These are phyloP conservation scores for Dendrobium chrysotoxum DNA, from an alignment of 106 monocot species.

Conservation along the genomic window DNA sequence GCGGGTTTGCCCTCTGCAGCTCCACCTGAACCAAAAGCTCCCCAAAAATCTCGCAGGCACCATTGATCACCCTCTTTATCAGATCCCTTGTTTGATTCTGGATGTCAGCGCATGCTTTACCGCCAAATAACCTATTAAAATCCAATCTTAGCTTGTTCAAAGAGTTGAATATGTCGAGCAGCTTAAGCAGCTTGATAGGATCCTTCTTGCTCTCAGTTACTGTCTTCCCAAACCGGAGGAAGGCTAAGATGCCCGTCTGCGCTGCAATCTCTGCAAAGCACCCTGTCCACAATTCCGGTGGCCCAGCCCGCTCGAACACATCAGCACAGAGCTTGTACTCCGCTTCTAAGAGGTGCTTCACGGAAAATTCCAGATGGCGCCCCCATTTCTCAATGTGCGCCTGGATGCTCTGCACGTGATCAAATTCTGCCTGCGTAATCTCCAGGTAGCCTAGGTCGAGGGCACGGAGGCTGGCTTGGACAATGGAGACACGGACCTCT, in stretches of 20 bases:
- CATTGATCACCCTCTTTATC: slow-evolving; percentile 69
- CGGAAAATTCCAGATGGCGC: slow-evolving; percentile 70
- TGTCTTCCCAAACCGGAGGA: slow-evolving; percentile 58
- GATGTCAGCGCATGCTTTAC: slow-evolving; percentile 64
- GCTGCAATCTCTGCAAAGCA: slow-evolving; percentile 79
- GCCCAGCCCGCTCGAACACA: slow-evolving; percentile 40
- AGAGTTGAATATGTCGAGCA: slow-evolving; percentile 72
- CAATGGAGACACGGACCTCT: slow-evolving; percentile 47
- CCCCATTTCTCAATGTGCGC: slow-evolving; percentile 54
- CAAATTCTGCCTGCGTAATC: slow-evolving; percentile 19
- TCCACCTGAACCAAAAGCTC: slow-evolving; percentile 86
- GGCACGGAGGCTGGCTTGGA: slow-evolving; percentile 39
- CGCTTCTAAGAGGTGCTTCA: slow-evolving; percentile 75
- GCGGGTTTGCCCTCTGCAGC: slow-evolving; percentile 49
- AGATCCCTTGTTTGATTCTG: slow-evolving; percentile 75
- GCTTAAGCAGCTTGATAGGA: slow-evolving; percentile 84
- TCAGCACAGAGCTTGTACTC: slow-evolving; percentile 73
- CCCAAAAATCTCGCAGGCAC: slow-evolving; percentile 90
- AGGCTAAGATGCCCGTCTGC: slow-evolving; percentile 57
- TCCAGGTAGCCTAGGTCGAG: slow-evolving; percentile 67
- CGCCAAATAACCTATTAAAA: slow-evolving; percentile 79
- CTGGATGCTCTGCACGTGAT: slow-evolving; percentile 62
- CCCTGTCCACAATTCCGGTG: slow-evolving; percentile 26
- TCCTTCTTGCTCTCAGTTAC: slow-evolving; percentile 80
- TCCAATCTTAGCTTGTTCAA: slow-evolving; percentile 70